Conservation (phyloP, 2,329 filamentous ascomycete genomes). For the Aspergillus neotritici region DNA sequence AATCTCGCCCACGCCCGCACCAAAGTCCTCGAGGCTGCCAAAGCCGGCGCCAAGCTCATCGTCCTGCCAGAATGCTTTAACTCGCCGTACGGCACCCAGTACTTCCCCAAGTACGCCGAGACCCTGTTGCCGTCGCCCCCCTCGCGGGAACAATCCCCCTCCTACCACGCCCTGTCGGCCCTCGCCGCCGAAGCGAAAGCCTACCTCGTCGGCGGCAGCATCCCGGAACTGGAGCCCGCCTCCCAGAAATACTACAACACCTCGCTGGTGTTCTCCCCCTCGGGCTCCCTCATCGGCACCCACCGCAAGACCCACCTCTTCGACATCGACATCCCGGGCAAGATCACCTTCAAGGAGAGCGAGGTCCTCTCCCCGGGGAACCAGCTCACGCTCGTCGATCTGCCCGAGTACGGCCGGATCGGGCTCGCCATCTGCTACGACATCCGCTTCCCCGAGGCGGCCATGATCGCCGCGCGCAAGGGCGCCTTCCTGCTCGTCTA, state of each 20-base stretch:
- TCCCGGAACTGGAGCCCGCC: constrained; percentile 69
- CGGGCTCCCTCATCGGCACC: constrained; percentile 72
- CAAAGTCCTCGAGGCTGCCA: constrained; percentile 76
- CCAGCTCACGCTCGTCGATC: constrained; percentile 75
- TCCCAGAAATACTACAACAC: constrained; percentile 85
- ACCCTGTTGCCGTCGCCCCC: constrained; percentile 75
- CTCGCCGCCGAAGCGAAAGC: constrained; percentile 73
- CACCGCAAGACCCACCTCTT: constrained; percentile 96
- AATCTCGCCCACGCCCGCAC: constrained; percentile 77
- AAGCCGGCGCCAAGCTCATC: constrained; percentile 72
- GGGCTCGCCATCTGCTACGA: constrained; percentile 96
- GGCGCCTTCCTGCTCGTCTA: constrained; percentile 87
- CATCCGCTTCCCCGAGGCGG: constrained; percentile 90
- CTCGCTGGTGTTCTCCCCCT: constrained; percentile 71
- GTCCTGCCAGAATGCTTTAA: constrained; percentile 99
- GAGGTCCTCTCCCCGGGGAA: constrained; percentile 83
- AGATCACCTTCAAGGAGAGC: constrained; percentile 85
- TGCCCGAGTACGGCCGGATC: constrained; percentile 83
- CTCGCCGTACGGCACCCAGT: constrained; percentile 86
- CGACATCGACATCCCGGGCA: constrained; percentile 94
- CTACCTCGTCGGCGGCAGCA: constrained; percentile 86
- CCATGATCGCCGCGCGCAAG: constrained; percentile 76
- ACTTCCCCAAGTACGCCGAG: constrained; percentile 90
- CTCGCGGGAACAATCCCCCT: constrained; percentile 63
- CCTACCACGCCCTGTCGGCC: constrained; percentile 74